Percentiles rank a stretch among this genome's conserved stretches.
phyloP scores from a whole-genome alignment of 1,284 basidiomycete species.

The Schizophyllum commune region DNA sequence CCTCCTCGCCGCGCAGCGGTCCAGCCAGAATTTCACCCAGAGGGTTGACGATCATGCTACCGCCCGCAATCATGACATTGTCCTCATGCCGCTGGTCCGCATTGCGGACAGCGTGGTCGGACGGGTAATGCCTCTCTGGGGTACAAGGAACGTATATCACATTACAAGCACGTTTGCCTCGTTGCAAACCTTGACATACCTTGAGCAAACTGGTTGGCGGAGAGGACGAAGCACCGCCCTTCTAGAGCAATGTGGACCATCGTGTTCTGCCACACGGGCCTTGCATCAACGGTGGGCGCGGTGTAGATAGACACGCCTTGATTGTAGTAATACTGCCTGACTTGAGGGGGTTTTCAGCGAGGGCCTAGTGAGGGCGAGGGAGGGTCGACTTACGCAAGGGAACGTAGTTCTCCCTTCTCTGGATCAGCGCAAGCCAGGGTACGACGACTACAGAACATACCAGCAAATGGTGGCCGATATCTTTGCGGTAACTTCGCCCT shows the following conservation, averaged over 20 bases:
- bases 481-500: slow-evolving; percentile 35
- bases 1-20: slow-evolving; percentile 53
- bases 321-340: slow-evolving; percentile 55
- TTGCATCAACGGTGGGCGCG: slow-evolving; percentile 64
- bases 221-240: slow-evolving; percentile 69
- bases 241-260: slow-evolving; percentile 74
- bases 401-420: slow-evolving; percentile 68
- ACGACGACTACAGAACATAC: slow-evolving; percentile 22
- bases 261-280: slow-evolving; percentile 54
- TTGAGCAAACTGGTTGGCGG: slow-evolving; percentile 56
- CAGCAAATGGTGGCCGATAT: slow-evolving; percentile 64
- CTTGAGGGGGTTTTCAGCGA: slow-evolving; percentile 21
- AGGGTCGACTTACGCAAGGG: slow-evolving; percentile 41
- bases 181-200: neutral
- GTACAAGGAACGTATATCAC: neutral
- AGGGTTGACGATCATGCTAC: slow-evolving; percentile 62
- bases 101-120: slow-evolving; percentile 42
- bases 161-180: neutral
- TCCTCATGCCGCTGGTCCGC: slow-evolving; percentile 32
- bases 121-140: slow-evolving; percentile 49
- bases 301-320: slow-evolving; percentile 60
- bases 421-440: neutral
- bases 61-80: slow-evolving; percentile 62
- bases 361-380: neutral
- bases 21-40: slow-evolving; percentile 63